Base-by-base conservation (phyloP, 805 yeast species). In the Metschnikowia bowlesiae region DNA sequence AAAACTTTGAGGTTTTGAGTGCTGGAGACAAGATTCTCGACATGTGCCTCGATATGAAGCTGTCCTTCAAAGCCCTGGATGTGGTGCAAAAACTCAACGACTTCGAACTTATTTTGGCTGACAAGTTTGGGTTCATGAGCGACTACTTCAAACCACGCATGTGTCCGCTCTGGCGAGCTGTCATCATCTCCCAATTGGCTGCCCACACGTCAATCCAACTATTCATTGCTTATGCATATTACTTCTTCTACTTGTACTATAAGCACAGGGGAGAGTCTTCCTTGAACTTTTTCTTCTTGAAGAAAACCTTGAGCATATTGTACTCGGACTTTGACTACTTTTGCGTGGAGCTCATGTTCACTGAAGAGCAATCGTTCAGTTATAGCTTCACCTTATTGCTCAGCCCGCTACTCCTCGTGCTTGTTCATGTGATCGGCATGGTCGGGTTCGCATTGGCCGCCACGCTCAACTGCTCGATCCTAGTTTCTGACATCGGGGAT, bases 181-280 rank as follows among this genome's bases (percentile, higher is more conserved):
- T 44, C 11, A 14, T 36, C 39, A 36, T 47, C n/a, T 16, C 42
- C 18, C 48, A 52, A 28, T 46, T 59, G 11, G 53, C 52, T 9
- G 38, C 48, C 10, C 55, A 43, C 11, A 31, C 44, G 9, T 28
- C 47, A 3, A 31, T 53, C 2, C 54, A 55, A 48, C 11, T 57
- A 3, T 55, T 59, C 41, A 44, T 56, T 13, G 57, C 56, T 8
- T 52, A 51, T 32, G 46, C 58, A 16, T 55, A 58, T 42, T 57
- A 47, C 41, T 62, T 57, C 52, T 53, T 62, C 34, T 51, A 56
- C 46, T 45, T 58, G 9, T 58, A 58, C 51, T 62, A 57, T 49
- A 50, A 54, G 32, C 50, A 49, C 46, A 54, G 51, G 41, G 55
- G 55, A 1, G 44, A 55, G 41, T 29, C 18, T 3, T 53, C 52